Evolutionary conservation across 1,284 basidiomycete genomes (phyloP), one percentile per base, ranked within the genome.

Genomic region (Naganishia albida): DNA sequence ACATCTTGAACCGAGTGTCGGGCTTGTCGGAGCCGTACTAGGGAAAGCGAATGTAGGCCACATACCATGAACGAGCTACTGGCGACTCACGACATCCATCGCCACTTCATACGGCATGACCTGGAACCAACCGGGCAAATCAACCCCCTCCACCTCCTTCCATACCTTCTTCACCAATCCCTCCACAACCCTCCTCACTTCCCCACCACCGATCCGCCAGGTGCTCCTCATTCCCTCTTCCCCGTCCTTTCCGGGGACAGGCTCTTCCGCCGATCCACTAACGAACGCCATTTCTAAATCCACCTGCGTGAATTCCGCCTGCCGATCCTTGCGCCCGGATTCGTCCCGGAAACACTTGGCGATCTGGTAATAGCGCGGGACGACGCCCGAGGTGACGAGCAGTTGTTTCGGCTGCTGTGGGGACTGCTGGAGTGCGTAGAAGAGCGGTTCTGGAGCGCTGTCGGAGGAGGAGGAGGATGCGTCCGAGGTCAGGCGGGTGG

Each of bases 221-320:
- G 72, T 70, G 65, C 70, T 71, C 18, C 72, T 46, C 69, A 73
- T 75, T 15, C 64, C 72, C 38, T 64, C 73, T 64, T 64, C 83
- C 72, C 62, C 70, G 54, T 16, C 63, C 23, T 63, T 64, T 34
- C 34, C 34, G 34, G 34, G 34, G 10, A 34, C 34, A 34, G 34
- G 34, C 49, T 68, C 68, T 8, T 66, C 67, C 85, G 68, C 68
- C 2, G 75, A 71, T 13, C 93, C 96, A 23, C 88, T 88, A 28
- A 96, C 88, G 78, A 91, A 97, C 2, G 89, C 91, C 90, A 97
- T 94, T 80, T 97, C 94, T 69, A 97, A 79, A 85, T 97, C 94
- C 69, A 97, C 83, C 80, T 97, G 93, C 23, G 94, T 97, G 78
- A 97, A 97, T 78, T 97, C 94, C 0, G 94, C 93, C 75, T 97